Evolutionary conservation across 345 rosid species (phyloP).

Genomic region (Clausena lansium): DNA sequence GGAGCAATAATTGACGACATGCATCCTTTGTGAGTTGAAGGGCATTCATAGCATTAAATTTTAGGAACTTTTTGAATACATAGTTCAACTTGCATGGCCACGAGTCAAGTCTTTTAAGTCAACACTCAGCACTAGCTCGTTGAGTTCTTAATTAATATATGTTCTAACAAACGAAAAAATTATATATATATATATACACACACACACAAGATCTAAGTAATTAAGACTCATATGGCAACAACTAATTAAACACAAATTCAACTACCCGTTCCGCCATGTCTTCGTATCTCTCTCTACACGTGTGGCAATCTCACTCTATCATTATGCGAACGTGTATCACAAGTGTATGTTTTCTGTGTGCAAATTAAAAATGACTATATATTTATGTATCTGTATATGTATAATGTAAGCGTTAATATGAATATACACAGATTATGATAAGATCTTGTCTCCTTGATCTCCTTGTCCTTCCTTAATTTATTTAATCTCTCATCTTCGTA

Average conservation of each 20-base stretch:
- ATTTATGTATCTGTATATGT: not conserved
- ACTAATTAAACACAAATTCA: not conserved
- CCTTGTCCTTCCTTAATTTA: too few species aligned
- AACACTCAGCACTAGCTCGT: not conserved
- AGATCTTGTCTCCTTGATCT: conserved; percentile 27
- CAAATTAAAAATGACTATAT: not conserved
- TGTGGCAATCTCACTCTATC: not conserved
- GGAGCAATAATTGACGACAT: not conserved
- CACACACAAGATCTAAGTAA: not conserved
- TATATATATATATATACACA: too few species aligned
- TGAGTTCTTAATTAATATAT: not conserved
- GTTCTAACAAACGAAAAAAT: not conserved
- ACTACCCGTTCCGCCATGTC: conserved; percentile 24
- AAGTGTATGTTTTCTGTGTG: not conserved
- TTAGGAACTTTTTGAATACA: not conserved
- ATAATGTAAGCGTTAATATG: not conserved
- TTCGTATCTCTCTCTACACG: conserved; percentile 23
- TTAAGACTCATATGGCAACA: not conserved
- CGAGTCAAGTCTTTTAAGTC: not conserved
- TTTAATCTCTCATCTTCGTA: not conserved
- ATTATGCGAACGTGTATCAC: not conserved
- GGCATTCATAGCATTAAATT: not conserved
- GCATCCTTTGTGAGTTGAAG: not conserved
- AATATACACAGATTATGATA: conserved; percentile 12
- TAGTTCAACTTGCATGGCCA: not conserved